These are phyloP conservation scores for Ceratobasidium sp. DNA, from an alignment of 1,284 basidiomycete species.

Conservation along the genomic window DNA sequence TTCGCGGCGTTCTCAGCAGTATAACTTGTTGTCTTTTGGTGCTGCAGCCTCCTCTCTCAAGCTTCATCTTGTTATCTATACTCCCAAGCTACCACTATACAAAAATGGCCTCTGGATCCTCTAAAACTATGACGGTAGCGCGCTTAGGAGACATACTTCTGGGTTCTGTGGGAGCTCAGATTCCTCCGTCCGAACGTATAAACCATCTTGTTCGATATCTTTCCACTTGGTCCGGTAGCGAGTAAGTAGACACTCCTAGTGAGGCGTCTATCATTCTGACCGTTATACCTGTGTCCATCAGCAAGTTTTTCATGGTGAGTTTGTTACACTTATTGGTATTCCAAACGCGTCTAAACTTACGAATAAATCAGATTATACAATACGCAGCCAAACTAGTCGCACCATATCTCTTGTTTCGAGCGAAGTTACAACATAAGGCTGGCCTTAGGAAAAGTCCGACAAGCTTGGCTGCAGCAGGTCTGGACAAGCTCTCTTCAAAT, in stretches of 20 bases:
- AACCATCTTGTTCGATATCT: slow-evolving; percentile 79
- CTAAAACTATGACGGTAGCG: slow-evolving; percentile 40
- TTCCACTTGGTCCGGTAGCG: slow-evolving; percentile 84
- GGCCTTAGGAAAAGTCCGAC: slow-evolving; percentile 67
- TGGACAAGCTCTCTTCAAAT: slow-evolving; percentile 67
- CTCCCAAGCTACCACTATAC: neutral
- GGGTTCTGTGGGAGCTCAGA: slow-evolving; percentile 68
- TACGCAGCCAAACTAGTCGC: slow-evolving; percentile 76
- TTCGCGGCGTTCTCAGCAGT: neutral
- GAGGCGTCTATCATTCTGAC: neutral
- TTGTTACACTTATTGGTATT: neutral
- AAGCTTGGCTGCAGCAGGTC: slow-evolving; percentile 68
- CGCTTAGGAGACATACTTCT: slow-evolving; percentile 70
- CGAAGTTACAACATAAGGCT: slow-evolving; percentile 72
- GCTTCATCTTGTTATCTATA: neutral
- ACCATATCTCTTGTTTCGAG: slow-evolving; percentile 74
- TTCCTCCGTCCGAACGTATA: slow-evolving; percentile 72
- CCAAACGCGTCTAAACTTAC: neutral
- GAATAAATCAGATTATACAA: slow-evolving; percentile 70
- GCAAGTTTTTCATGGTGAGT: slow-evolving; percentile 81
- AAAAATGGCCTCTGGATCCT: slow-evolving; percentile 34
- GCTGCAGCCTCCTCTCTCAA: slow-evolving; percentile 3
- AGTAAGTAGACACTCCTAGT: slow-evolving; percentile 66
- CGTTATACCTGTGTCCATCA: slow-evolving; percentile 54
- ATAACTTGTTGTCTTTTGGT: slow-evolving; percentile 7